Conservation (phyloP, 1,139 yeast species). For the Blastobotrys arbuscula region DNA sequence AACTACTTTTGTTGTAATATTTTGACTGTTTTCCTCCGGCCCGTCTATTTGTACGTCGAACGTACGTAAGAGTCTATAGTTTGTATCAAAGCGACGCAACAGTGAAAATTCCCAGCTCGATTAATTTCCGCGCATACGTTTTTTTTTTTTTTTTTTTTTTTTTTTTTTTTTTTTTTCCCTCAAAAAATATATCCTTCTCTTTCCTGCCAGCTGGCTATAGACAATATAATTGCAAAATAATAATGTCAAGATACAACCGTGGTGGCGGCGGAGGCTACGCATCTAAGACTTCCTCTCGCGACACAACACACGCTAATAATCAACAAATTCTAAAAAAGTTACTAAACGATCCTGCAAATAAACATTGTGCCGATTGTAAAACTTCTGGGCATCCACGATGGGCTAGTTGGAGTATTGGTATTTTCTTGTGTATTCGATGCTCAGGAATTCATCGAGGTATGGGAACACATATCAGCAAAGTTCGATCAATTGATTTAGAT, state of each 20-base stretch:
- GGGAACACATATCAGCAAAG: constrained; percentile 68
- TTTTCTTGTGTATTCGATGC: constrained; percentile 85
- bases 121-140: too few species aligned
- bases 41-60: too few species aligned
- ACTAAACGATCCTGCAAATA: constrained; percentile 69
- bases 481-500: constrained; percentile 77
- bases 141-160: too few species aligned
- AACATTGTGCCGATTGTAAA: constrained; percentile 87
- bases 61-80: too few species aligned
- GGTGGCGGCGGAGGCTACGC: not conserved
- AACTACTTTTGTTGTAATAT: too few species aligned
- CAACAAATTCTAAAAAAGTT: constrained; percentile 68
- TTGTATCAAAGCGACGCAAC: too few species aligned
- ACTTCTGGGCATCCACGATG: constrained; percentile 86
- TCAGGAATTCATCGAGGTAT: constrained; percentile 92
- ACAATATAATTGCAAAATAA: too few species aligned
- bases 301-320: constrained; percentile 9
- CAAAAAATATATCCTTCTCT: too few species aligned
- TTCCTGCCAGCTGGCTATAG: too few species aligned
- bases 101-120: too few species aligned
- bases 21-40: too few species aligned
- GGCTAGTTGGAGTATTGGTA: constrained; percentile 96
- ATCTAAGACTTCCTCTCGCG: not conserved
- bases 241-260: not conserved
- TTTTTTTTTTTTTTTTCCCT: too few species aligned